Percentiles rank a stretch among this genome's conserved stretches.
Evolutionary conservation across 306 rosid species (phyloP).

Genomic region (Ceratonia siliqua): DNA sequence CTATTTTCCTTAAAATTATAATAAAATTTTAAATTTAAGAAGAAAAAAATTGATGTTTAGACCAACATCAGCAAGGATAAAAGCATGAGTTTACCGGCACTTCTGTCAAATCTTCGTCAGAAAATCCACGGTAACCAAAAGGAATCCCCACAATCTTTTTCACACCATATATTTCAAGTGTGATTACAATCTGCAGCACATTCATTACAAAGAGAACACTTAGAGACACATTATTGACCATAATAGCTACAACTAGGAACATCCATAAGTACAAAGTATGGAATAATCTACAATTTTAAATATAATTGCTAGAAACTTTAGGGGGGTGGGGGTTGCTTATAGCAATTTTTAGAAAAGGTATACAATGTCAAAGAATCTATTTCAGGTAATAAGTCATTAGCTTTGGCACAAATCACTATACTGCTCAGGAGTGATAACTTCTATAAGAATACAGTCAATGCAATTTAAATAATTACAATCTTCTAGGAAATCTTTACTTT

Average conservation of each 20-base stretch:
- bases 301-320: neutral
- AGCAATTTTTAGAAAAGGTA: neutral
- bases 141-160: constrained; percentile 95
- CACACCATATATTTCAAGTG: constrained; percentile 96
- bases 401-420: constrained; percentile 1
- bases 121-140: constrained; percentile 94
- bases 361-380: constrained; percentile 6
- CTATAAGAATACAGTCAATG: neutral
- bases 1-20: constrained; percentile 11
- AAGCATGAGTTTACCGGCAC: constrained; percentile 57
- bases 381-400: constrained; percentile 10
- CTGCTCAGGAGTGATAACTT: constrained; percentile 1
- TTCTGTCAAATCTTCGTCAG: constrained; percentile 78
- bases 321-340: neutral
- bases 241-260: constrained; percentile 15
- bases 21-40: neutral
- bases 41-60: neutral
- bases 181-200: constrained; percentile 86
- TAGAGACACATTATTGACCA: constrained; percentile 11
- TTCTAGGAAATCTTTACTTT: neutral
- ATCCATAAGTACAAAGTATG: neutral
- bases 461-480: neutral
- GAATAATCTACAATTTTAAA: neutral
- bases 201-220: constrained; percentile 28
- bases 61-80: constrained; percentile 31